Evolutionary conservation across 1,139 yeast genomes (phyloP).

Genomic region (Waltiozyma sp.): DNA sequence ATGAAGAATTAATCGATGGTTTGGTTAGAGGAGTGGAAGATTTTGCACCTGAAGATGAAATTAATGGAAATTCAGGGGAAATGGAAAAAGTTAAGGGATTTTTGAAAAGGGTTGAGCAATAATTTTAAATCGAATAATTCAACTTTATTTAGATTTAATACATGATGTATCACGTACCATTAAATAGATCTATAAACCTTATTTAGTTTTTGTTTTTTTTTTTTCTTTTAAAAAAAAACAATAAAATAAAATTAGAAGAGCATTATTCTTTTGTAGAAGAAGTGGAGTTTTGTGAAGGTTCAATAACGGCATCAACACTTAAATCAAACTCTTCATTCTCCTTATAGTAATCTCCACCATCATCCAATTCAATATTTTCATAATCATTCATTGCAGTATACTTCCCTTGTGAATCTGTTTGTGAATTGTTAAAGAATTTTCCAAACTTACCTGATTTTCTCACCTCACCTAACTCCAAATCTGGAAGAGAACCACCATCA

Average conservation of each 20-base stretch:
- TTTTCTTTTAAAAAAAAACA: too few relatives aligned
- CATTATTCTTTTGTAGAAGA: too few relatives aligned
- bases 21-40: conserved; percentile 77
- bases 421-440: conserved; percentile 11
- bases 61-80: conserved; percentile 41
- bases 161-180: too few relatives aligned
- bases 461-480: conserved; percentile 1
- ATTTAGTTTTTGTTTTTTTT: too few relatives aligned
- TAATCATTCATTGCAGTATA: conserved; percentile 5
- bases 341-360: conserved; percentile 2
- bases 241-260: too few relatives aligned
- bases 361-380: conserved; percentile 15
- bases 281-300: too few relatives aligned
- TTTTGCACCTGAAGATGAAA: not conserved
- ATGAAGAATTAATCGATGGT: conserved; percentile 60
- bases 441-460: conserved; percentile 7
- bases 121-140: too few relatives aligned
- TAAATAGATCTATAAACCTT: too few relatives aligned
- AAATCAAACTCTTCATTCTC: not conserved
- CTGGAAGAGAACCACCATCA: not conserved
- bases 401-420: conserved; percentile 8
- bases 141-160: too few relatives aligned
- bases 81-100: conserved; percentile 40
- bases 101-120: conserved; percentile 27
- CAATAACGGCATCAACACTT: not conserved